Evolutionary conservation across 805 yeast species (phyloP).

Genomic region (Yarrowia osloensis): DNA sequence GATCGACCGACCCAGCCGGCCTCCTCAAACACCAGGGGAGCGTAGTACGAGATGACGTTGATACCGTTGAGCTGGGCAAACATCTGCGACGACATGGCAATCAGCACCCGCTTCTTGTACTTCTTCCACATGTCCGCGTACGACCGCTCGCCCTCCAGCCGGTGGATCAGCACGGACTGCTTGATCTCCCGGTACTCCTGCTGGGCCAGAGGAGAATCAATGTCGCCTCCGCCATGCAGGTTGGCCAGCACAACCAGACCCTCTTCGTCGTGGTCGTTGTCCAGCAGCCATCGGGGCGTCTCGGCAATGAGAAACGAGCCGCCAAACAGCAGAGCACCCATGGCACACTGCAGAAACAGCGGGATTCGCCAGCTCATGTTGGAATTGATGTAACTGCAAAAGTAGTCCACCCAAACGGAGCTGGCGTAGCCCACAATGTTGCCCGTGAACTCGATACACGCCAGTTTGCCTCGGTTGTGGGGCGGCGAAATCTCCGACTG

Average conservation of each 20-base stretch:
- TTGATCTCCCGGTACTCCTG: conserved; percentile 79
- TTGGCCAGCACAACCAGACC: conserved; percentile 85
- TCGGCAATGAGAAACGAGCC: conserved; percentile 84
- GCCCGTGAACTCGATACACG: conserved; percentile 86
- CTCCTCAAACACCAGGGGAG: conserved; percentile 89
- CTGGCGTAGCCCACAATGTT: conserved; percentile 78
- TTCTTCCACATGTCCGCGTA: conserved; percentile 74
- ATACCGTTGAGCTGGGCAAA: conserved; percentile 95
- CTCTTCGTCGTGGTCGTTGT: conserved; percentile 74
- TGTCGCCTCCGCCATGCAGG: conserved; percentile 75
- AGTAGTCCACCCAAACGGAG: conserved; percentile 86
- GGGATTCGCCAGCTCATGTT: conserved; percentile 79
- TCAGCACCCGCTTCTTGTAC: conserved; percentile 74
- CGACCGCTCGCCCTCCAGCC: conserved; percentile 78
- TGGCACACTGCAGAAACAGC: conserved; percentile 68
- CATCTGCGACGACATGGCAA: conserved; percentile 88
- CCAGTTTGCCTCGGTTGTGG: conserved; percentile 79
- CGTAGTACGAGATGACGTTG: conserved; percentile 88
- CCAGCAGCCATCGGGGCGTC: conserved; percentile 87
- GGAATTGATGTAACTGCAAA: conserved; percentile 63
- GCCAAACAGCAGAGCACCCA: conserved; percentile 64
- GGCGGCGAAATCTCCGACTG: conserved; percentile 89
- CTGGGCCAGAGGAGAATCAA: conserved; percentile 65
- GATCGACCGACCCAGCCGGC: conserved; percentile 92
- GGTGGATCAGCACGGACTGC: conserved; percentile 70